Base-by-base conservation (phyloP, 2,329 filamentous ascomycete genomes). In the Ophiostoma tasmaniense region DNA sequence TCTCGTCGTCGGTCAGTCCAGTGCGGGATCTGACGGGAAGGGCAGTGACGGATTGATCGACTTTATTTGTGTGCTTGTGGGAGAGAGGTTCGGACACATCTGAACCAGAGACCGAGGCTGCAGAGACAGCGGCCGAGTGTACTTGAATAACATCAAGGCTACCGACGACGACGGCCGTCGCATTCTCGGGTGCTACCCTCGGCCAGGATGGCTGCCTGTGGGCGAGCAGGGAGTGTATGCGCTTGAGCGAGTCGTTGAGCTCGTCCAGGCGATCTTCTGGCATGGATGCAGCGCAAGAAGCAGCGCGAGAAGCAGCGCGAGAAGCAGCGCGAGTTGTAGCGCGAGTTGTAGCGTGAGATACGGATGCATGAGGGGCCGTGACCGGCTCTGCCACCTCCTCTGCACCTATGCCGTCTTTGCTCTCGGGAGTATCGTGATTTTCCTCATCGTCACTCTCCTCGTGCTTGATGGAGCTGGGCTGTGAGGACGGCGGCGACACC, bases 301-400 rank as follows among this genome's bases (percentile, higher is more conserved):
- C 13, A 50, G 42, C 42, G 42, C 42, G 42, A 39, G 37, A 10
- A 11, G 37, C 8, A 39, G 37, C 39, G 39, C 39, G 39, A 45
- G 39, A 20, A 13, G 37, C 3, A 14, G 37, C 37, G 37, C 37
- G 39, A 42, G 39, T 4, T 45, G 17, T 8, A n/a, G 42, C 42
- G 20, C 17, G 42, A 5, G n/a, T n/a, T 50, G 45, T 17, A 50
- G n/a, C 33, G 33, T 8, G 33, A 5, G 33, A 33, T 33, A 33
- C 33, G 33, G 33, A 8, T 33, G 33, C n/a, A 13, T 13, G 50
- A 61, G 55, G 55, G 55, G 22, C 55, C 55, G 25, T 61, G 55
- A 8, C 55, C 25, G 55, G 55, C 55, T 61, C 11, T 61, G 55
- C 55, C 55, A 61, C 55, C 25, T 61, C 55, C 55, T 61, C 55